A percentile compares a stretch with the other conserved stretches of the same genome.
Evolutionary conservation across 495 filamentous ascomycete genomes (phyloP).

Genomic region (Astrocystis sublimbata): DNA sequence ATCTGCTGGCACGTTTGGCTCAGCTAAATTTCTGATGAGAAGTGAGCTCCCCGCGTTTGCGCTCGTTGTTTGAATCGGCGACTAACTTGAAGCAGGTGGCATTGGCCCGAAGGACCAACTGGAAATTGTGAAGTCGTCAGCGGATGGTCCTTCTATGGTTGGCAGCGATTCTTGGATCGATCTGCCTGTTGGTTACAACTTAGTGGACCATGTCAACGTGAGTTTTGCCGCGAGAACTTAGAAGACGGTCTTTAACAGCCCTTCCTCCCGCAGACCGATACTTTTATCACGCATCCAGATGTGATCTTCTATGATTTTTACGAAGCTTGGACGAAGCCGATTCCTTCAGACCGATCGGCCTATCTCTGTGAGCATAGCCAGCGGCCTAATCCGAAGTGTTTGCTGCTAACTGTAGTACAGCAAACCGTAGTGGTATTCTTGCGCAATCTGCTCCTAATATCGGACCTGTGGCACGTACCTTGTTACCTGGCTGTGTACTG

Average conservation of each 20-base stretch:
- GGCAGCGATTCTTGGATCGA: slow-evolving; percentile 61
- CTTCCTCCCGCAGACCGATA: slow-evolving; percentile 53
- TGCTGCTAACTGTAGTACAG: slow-evolving; percentile 33
- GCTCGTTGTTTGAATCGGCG: not conserved
- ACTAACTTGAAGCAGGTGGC: slow-evolving; percentile 51
- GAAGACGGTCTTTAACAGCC: not conserved
- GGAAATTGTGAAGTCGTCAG: slow-evolving; percentile 52
- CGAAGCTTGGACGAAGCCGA: slow-evolving; percentile 54
- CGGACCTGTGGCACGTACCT: slow-evolving; percentile 53
- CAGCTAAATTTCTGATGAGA: slow-evolving; percentile 65
- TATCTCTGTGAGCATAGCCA: slow-evolving; percentile 39
- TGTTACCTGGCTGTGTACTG: not conserved
- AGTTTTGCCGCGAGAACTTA: slow-evolving; percentile 10
- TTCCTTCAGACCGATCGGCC: slow-evolving; percentile 33
- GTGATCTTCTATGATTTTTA: slow-evolving; percentile 69
- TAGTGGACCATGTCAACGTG: slow-evolving; percentile 70
- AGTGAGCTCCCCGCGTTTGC: slow-evolving; percentile 24
- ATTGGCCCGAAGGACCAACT: slow-evolving; percentile 68
- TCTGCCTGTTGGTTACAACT: slow-evolving; percentile 71
- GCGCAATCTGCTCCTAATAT: slow-evolving; percentile 71
- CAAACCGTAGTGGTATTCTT: slow-evolving; percentile 60
- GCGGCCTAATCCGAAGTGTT: slow-evolving; percentile 16
- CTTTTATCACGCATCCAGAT: slow-evolving; percentile 62
- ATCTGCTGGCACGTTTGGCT: slow-evolving; percentile 69
- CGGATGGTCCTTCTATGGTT: slow-evolving; percentile 57